phyloP scores from a whole-genome alignment of 257 asterid genomes.

The Ballota nigra region DNA sequence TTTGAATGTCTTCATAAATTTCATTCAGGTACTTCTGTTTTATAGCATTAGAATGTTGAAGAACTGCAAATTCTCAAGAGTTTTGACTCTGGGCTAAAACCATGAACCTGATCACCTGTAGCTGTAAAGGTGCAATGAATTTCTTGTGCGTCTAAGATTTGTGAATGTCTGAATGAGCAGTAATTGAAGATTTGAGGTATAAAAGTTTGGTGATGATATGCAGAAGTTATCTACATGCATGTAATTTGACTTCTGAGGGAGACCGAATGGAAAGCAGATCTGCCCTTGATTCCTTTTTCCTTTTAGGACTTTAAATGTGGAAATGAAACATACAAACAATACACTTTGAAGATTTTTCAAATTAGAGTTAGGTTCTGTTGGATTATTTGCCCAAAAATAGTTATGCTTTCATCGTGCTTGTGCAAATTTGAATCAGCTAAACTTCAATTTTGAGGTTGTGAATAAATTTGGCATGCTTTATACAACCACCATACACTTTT shows the following conservation, averaged over 20 bases:
- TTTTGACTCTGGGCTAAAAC: background rate
- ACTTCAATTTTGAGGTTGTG: too few relatives aligned
- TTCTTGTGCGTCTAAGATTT: background rate
- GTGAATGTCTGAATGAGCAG: background rate
- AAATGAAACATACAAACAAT: background rate
- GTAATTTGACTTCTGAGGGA: background rate
- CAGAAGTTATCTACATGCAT: background rate
- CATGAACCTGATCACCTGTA: background rate
- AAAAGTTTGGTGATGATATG: background rate
- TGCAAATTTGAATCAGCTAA: background rate
- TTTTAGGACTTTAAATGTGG: background rate
- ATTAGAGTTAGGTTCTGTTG: background rate
- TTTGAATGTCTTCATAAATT: slow-evolving; percentile 70
- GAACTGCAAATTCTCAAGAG: background rate
- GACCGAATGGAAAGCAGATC: background rate
- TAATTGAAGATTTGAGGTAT: slow-evolving; percentile 6
- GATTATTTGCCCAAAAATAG: background rate
- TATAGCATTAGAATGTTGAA: background rate
- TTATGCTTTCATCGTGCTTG: background rate
- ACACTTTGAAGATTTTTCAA: background rate
- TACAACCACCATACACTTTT: background rate
- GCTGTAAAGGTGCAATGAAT: background rate
- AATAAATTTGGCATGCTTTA: slow-evolving; percentile 3
- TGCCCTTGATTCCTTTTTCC: background rate
- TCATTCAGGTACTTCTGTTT: slow-evolving; percentile 64